Base-by-base conservation (phyloP, 352 stramenopile species). In the Globisporangium ultimum region DNA sequence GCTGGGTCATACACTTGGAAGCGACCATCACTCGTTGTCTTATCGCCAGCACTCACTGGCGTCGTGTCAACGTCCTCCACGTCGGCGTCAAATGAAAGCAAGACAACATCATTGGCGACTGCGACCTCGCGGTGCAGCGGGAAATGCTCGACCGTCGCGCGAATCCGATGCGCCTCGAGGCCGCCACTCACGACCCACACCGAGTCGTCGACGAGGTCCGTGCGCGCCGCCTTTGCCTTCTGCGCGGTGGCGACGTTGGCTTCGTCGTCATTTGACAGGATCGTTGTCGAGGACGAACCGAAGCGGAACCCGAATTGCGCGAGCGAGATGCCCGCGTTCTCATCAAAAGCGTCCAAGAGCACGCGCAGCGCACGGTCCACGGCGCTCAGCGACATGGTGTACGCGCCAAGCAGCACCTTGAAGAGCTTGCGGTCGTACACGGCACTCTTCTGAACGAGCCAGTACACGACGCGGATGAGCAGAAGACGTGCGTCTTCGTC, bases 231-330 rank as follows among this genome's bases (percentile, higher is more conserved):
- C 21, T 49, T n/a, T 14, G 61, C 22, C 10, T 11, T 15, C n/a
- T 45, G 45, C 9, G n/a, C 46, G 7, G 53, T 36, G 28, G 3
- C 28, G 8, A 36, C 28, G 28, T 10, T 36, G 28, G 28, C 48
- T 7, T 54, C 58, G 24, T 66, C 67, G 0, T 68, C 66, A 6
- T 67, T 61, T 9, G 67, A 61, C 21, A 69, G 43, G 12, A 67
- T 54, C 42, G 60, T 53, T 0, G 74, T 68, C 21, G 68, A 78
- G 1, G 73, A 88, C 8, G 68, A 65, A 9, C 83, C 80, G 53
- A 95, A 95, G 55, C 83, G 83, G 56, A 88, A 95, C 18, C 81
- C 80, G 34, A 89, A 67, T 20, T 78, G 64, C 0, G 79, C 69
- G 11, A 74, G 56, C 17, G 71, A 56, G 17, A 88, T 66, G 17